These are phyloP conservation scores for Agaricus blazei DNA, from an alignment of 768 basidiomycete genomes.

Conservation along the genomic window DNA sequence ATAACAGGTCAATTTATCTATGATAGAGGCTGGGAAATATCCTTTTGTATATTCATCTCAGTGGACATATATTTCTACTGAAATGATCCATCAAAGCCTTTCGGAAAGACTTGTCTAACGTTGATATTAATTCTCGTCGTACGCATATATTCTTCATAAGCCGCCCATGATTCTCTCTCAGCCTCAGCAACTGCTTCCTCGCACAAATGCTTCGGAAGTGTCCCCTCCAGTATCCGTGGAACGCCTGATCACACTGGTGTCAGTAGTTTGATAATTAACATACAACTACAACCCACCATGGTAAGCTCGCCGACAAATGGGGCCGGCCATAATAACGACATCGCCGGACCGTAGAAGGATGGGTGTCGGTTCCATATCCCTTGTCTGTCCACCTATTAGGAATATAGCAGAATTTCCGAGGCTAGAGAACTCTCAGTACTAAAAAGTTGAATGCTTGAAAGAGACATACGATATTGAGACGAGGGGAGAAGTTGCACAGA, in stretches of 20 bases:
- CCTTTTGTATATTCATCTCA: slow-evolving; percentile 14
- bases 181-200: slow-evolving; percentile 19
- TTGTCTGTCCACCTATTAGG: slow-evolving; percentile 79
- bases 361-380: slow-evolving; percentile 71
- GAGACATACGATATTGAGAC: slow-evolving; percentile 84
- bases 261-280: not conserved
- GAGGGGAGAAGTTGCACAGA: slow-evolving; percentile 87
- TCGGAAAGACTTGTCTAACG: slow-evolving; percentile 84
- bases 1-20: not conserved
- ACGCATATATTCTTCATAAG: slow-evolving; percentile 59
- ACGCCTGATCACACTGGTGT: slow-evolving; percentile 36
- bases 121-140: slow-evolving; percentile 86
- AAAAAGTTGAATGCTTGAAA: not conserved
- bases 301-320: slow-evolving; percentile 78
- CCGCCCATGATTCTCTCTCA: slow-evolving; percentile 43
- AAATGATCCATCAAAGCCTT: slow-evolving; percentile 38
- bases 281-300: slow-evolving; percentile 42
- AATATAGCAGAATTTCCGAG: slow-evolving; percentile 89
- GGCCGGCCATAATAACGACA: slow-evolving; percentile 89
- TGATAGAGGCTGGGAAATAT: not conserved
- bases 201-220: slow-evolving; percentile 60
- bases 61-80: slow-evolving; percentile 2
- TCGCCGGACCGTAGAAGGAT: slow-evolving; percentile 91
- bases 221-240: slow-evolving; percentile 81
- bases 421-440: slow-evolving; percentile 30